Evolutionary conservation across 1,284 basidiomycete species (phyloP), one percentile per base, ranked within the genome.

Genomic region (Marasmius fiardii): DNA sequence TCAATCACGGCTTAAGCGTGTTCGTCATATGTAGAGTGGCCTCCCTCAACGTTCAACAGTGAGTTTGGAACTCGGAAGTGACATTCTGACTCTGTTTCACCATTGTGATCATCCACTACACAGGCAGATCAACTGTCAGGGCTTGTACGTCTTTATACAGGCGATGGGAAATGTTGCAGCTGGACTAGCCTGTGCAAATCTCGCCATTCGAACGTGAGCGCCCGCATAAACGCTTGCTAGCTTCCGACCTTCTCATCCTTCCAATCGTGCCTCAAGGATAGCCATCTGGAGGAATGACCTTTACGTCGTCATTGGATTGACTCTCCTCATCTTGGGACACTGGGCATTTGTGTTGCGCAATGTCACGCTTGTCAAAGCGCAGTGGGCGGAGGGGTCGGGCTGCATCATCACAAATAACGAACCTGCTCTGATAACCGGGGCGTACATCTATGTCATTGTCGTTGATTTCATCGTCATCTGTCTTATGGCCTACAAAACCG

Each of bases 331-430:
- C 59, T 72, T 89, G 34, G 88, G 82, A 0, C 88, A 90, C 63
- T 90, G 87, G 88, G 84, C 83, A 4, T 75, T 90, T 47, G 74
- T 90, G 43, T 71, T 90, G 14, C 87, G 89, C 61, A 86, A 86
- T 79, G 65, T 28, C 23, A 71, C 85, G n/a, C 72, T 85, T 28
- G 70, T 88, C 28, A 79, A 80, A 54, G 85, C 85, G 0, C 65
- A 59, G 2, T 88, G 83, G 82, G 64, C 79, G 2, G 75, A 67
- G 1, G 23, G 12, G 11, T 58, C 67, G 52, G 74, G 77, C 8
- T 88, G 85, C 62, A 69, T 72, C 18, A 85, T 87, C 60, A 77
- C 73, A 1, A 66, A 74, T 24, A 84, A 83, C 4, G 74, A 81
- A 60, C 85, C 74, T 65, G 74, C 67, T 34, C 68, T 83, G 39